Conservation (phyloP, 371 early-diverging fungal genomes). For the Lichtheimia ornata region DNA sequence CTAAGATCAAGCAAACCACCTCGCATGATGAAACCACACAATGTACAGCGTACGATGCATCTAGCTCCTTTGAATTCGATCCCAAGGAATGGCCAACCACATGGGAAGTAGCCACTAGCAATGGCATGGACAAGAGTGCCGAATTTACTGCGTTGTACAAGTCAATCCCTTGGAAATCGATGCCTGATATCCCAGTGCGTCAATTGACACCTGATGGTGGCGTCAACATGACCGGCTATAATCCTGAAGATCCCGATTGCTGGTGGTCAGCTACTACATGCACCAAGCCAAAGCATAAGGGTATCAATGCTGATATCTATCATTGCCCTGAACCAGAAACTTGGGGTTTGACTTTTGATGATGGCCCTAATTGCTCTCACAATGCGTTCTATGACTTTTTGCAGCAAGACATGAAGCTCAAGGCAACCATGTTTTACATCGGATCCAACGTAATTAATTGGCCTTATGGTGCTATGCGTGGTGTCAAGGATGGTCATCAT, state of each 20-base stretch:
- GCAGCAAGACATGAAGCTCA: slow-evolving; percentile 42
- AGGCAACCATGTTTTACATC: slow-evolving; percentile 69
- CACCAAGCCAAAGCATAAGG: slow-evolving; percentile 38
- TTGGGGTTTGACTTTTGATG: slow-evolving; percentile 69
- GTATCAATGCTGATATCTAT: slow-evolving; percentile 48
- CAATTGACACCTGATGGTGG: slow-evolving; percentile 16
- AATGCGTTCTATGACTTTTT: slow-evolving; percentile 50
- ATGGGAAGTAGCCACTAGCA: slow-evolving; percentile 37
- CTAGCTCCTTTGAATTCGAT: slow-evolving; percentile 11
- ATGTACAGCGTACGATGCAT: slow-evolving; percentile 22
- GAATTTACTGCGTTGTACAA: slow-evolving; percentile 31
- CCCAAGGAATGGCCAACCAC: slow-evolving; percentile 29
- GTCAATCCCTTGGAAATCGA: slow-evolving; percentile 27
- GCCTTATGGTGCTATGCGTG: slow-evolving; percentile 57
- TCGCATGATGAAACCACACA: slow-evolving; percentile 26
- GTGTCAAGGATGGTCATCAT: slow-evolving; percentile 62
- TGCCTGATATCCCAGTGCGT: slow-evolving; percentile 36
- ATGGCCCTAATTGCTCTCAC: slow-evolving; percentile 64
- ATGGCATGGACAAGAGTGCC: slow-evolving; percentile 31
- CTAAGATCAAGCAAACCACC: slow-evolving; percentile 47
- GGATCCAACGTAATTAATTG: slow-evolving; percentile 63
- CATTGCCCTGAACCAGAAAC: slow-evolving; percentile 53
- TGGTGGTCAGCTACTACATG: slow-evolving; percentile 55
- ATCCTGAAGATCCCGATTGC: slow-evolving; percentile 53
- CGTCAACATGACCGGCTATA: slow-evolving; percentile 25